Evolutionary conservation across 306 rosid genomes (phyloP).

Genomic region (Elaeagnus macrophylla): DNA sequence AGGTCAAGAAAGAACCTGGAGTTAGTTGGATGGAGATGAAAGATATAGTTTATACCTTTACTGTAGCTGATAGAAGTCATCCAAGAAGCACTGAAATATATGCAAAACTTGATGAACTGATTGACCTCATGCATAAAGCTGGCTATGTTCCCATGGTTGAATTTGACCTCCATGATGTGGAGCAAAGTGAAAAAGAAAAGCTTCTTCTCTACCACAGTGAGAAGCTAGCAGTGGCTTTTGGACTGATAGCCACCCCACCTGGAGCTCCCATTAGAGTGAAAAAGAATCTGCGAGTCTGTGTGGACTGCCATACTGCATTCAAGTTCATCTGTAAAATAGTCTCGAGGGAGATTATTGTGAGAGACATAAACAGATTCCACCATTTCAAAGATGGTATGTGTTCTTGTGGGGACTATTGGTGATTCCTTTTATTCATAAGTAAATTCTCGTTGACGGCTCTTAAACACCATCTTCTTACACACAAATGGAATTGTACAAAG

Average conservation of each 20-base stretch:
- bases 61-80: conserved; percentile 61
- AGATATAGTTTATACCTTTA: conserved; percentile 63
- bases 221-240: conserved; percentile 87
- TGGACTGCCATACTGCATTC: conserved; percentile 73
- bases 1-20: conserved; percentile 89
- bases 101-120: conserved; percentile 58
- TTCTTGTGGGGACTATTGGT: conserved; percentile 94
- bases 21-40: conserved; percentile 88
- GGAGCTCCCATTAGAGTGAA: conserved; percentile 72
- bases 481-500: no score
- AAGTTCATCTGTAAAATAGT: conserved; percentile 53
- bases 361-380: conserved; percentile 82
- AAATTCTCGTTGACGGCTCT: background rate
- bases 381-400: conserved; percentile 78
- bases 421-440: conserved; percentile 6
- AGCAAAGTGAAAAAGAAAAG: conserved; percentile 48
- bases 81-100: conserved; percentile 61
- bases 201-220: conserved; percentile 71
- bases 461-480: background rate
- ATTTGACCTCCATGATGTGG: conserved; percentile 74
- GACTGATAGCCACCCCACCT: conserved; percentile 58
- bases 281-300: conserved; percentile 76
- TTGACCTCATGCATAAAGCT: conserved; percentile 46
- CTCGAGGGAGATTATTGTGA: conserved; percentile 65
- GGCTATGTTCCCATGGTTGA: conserved; percentile 75